Evolutionary conservation across 1,139 yeast genomes (phyloP).

Genomic region (Keqinozyma sinolaborantium): DNA sequence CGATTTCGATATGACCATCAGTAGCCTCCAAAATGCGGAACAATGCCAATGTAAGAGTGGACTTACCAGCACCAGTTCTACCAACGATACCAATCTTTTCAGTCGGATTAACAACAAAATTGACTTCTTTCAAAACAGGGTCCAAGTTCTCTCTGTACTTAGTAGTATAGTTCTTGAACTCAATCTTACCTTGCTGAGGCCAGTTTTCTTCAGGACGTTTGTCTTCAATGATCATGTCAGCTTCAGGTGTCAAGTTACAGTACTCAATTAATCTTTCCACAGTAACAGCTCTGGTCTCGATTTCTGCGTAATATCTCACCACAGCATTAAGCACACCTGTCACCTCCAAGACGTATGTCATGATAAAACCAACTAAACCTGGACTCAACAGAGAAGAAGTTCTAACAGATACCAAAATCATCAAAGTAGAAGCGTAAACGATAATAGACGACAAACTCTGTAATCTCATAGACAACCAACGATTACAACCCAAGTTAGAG

Average conservation of each 20-base stretch:
- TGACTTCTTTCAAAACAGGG: constrained; percentile 29
- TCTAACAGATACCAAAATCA: constrained; percentile 20
- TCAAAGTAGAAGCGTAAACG: constrained; percentile 24
- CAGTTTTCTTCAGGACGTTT: constrained; percentile 22
- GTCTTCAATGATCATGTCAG: constrained; percentile 23
- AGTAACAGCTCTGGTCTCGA: constrained; percentile 30
- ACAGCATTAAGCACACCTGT: constrained; percentile 28
- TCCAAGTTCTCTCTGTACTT: constrained; percentile 35
- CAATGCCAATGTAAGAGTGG: constrained; percentile 34
- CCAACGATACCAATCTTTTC: constrained; percentile 42
- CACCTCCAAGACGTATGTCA: constrained; percentile 33
- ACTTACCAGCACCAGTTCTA: constrained; percentile 42
- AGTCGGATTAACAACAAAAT: constrained; percentile 22
- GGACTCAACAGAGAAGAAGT: constrained; percentile 22
- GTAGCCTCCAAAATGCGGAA: constrained; percentile 37
- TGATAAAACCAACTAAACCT: constrained; percentile 34
- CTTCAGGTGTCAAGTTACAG: constrained; percentile 31
- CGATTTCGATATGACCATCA: constrained; percentile 29
- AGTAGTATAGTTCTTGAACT: constrained; percentile 28
- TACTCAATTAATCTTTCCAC: constrained; percentile 36
- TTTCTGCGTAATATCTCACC: constrained; percentile 32
- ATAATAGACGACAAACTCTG: constrained; percentile 32
- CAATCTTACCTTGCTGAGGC: constrained; percentile 30
- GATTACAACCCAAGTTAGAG: constrained; percentile 22
- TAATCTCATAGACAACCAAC: constrained; percentile 40